These are phyloP conservation scores for Cytospora leucostoma DNA, from an alignment of 2,329 filamentous ascomycete species.

Conservation along the genomic window DNA sequence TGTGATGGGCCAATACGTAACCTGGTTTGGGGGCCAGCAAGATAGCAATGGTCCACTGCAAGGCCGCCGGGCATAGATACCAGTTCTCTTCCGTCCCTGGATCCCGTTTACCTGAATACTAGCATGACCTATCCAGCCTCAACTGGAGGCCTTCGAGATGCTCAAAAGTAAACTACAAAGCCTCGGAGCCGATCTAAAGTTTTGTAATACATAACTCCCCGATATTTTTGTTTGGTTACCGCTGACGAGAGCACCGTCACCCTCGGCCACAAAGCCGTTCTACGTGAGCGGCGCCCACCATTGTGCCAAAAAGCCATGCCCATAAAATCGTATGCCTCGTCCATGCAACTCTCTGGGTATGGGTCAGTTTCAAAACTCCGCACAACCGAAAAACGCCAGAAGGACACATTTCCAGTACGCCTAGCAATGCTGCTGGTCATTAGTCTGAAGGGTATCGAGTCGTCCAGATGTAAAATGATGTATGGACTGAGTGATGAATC, in stretches of 20 bases:
- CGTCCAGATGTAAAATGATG: conserved; percentile 11
- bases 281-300: background rate
- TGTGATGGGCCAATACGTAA: background rate
- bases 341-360: conserved; percentile 25
- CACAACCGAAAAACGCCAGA: conserved; percentile 27
- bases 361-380: conserved; percentile 22
- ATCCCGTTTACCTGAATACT: background rate
- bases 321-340: conserved; percentile 19
- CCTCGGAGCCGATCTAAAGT: conserved; percentile 18
- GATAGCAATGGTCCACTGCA: background rate
- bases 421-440: conserved; percentile 27
- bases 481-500: background rate
- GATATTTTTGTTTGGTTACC: conserved; percentile 2
- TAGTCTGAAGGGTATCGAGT: conserved; percentile 17
- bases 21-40: background rate
- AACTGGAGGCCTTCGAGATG: conserved; percentile 5
- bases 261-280: background rate
- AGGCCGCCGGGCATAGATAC: background rate
- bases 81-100: background rate
- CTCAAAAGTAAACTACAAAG: conserved; percentile 11
- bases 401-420: conserved; percentile 23
- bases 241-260: conserved; percentile 1
- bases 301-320: conserved; percentile 17
- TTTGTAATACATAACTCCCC: conserved; percentile 19
- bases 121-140: conserved; percentile 4